phyloP scores from a whole-genome alignment of 495 filamentous ascomycete genomes.

The Hypoxylon trugodes region DNA sequence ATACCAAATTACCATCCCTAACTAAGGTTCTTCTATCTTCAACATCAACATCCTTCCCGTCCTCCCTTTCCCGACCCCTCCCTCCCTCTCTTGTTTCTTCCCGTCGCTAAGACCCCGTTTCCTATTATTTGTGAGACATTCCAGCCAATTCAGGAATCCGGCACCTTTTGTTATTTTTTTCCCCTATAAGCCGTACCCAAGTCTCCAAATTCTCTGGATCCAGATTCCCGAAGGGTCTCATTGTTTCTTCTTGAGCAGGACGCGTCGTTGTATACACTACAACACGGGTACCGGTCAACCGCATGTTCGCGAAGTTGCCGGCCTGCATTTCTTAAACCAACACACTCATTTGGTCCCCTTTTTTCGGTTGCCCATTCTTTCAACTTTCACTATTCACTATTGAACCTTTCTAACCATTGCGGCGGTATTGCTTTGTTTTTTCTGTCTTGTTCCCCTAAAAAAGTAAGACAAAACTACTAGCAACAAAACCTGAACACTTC shows the following conservation, averaged over 20 bases:
- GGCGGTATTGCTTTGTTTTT: slow-evolving; percentile 10
- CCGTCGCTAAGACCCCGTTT: slow-evolving; percentile 12
- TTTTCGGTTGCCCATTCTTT: slow-evolving; percentile 33
- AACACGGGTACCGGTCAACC: slow-evolving; percentile 19
- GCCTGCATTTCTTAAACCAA: slow-evolving; percentile 31
- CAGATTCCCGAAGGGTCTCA: slow-evolving; percentile 25
- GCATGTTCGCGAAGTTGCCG: slow-evolving; percentile 22
- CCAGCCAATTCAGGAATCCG: slow-evolving; percentile 36
- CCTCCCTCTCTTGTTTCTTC: slow-evolving; percentile 30
- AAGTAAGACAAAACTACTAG: slow-evolving; percentile 12
- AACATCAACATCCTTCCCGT: slow-evolving; percentile 15
- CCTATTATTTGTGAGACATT: slow-evolving; percentile 39
- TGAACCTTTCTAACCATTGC: neutral
- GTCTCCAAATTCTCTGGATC: slow-evolving; percentile 38
- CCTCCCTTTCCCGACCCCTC: slow-evolving; percentile 18
- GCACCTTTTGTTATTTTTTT: slow-evolving; percentile 3
- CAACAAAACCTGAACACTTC: slow-evolving; percentile 29
- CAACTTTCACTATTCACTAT: slow-evolving; percentile 1
- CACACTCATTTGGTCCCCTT: slow-evolving; percentile 36
- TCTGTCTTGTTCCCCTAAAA: neutral
- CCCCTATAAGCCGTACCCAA: slow-evolving; percentile 5
- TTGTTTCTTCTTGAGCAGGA: slow-evolving; percentile 38
- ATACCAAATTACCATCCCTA: slow-evolving; percentile 30
- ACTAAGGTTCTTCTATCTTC: slow-evolving; percentile 36
- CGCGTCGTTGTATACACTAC: slow-evolving; percentile 22